Percentiles rank a stretch among this genome's conserved stretches.
Conservation (phyloP, 768 basidiomycete genomes). For the Amanita rimosa region DNA sequence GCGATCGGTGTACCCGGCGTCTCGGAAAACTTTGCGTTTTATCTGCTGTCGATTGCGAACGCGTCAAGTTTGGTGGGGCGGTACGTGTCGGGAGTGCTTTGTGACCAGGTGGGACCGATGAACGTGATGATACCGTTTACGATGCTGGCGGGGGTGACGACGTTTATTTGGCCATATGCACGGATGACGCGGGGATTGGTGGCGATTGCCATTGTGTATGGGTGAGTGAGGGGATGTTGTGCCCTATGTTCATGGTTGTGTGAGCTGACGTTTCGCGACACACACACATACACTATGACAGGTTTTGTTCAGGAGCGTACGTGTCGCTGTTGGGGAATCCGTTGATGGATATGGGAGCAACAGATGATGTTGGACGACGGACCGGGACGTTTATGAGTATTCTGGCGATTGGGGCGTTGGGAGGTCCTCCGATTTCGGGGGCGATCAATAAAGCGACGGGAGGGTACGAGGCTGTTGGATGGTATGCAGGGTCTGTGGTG, state of each 20-base stretch:
- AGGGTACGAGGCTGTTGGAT: conserved; percentile 41
- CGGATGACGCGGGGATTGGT: conserved; percentile 31
- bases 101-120: conserved; percentile 48
- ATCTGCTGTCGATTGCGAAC: conserved; percentile 60
- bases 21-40: conserved; percentile 40
- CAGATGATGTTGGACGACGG: conserved; percentile 51
- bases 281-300: no score
- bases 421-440: conserved; percentile 66
- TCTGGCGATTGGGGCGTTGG: conserved; percentile 48
- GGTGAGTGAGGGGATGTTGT: conserved; percentile 26
- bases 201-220: conserved; percentile 49
- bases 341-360: conserved; percentile 47
- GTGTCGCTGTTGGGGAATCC: conserved; percentile 46
- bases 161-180: conserved; percentile 64
- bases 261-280: no score
- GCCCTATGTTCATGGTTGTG: no score
- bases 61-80: conserved; percentile 55
- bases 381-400: conserved; percentile 56
- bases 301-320: conserved; percentile 52
- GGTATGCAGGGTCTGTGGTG: conserved; percentile 36
- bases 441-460: conserved; percentile 45
- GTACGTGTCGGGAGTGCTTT: conserved; percentile 36
- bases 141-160: conserved; percentile 39
- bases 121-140: conserved; percentile 63
- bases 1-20: conserved; percentile 37